Evolutionary conservation across 1,284 basidiomycete species (phyloP).

Genomic region (Schizopora paradoxa): DNA sequence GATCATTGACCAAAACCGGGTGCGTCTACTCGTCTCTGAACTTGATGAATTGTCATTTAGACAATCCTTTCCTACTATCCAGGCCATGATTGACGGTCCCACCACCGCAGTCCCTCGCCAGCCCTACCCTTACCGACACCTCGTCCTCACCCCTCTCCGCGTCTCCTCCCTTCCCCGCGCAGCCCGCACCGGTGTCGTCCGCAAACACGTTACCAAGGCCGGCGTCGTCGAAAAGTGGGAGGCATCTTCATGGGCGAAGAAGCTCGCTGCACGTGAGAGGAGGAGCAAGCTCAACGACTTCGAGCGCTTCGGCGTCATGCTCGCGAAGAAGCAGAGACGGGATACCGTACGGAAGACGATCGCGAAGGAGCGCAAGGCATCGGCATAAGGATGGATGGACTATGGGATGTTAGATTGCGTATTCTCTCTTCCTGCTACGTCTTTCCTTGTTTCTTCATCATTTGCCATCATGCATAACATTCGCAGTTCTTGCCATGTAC

Average conservation of each 20-base stretch:
- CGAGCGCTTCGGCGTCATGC: conserved; percentile 76
- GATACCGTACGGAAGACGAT: conserved; percentile 66
- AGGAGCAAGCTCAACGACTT: conserved; percentile 87
- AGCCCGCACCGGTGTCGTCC: conserved; percentile 78
- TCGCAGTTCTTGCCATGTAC: too few species aligned
- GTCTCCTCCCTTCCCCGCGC: conserved; percentile 85
- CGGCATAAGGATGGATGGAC: too few species aligned
- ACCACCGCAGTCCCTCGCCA: conserved; percentile 89
- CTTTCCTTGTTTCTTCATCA: too few species aligned
- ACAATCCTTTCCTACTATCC: conserved; percentile 9
- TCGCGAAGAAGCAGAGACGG: conserved; percentile 71
- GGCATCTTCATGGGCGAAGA: conserved; percentile 87
- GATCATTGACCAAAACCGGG: conserved; percentile 99
- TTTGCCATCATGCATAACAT: too few species aligned
- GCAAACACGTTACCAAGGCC: conserved; percentile 86
- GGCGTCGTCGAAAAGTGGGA: conserved; percentile 77
- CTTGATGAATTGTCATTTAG: neutral
- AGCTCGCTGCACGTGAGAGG: conserved; percentile 72
- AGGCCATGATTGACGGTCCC: conserved; percentile 97
- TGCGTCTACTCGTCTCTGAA: conserved; percentile 40
- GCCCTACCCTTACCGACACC: conserved; percentile 86
- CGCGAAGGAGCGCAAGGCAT: too few species aligned
- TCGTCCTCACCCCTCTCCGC: conserved; percentile 86
- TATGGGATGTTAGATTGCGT: too few species aligned
- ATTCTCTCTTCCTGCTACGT: too few species aligned